Conservation (phyloP, 148 eudicot genomes). For the Arbutus unedo region DNA sequence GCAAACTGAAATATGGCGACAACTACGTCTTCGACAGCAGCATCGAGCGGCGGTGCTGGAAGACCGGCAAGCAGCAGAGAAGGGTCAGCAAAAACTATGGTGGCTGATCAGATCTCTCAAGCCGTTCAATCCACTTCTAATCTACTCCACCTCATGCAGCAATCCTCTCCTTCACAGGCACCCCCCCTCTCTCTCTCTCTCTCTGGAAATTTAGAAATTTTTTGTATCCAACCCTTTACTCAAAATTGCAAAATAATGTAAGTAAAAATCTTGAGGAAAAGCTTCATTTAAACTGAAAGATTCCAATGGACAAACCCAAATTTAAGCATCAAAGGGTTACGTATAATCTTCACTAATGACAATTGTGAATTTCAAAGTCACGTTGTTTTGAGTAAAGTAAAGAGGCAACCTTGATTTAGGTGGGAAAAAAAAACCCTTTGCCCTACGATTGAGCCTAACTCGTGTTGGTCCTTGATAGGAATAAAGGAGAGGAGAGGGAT, state of each 20-base stretch:
- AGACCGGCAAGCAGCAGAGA: conserved; percentile 40
- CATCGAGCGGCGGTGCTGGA: conserved; percentile 23
- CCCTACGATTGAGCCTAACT: no score
- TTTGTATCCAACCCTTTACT: not conserved
- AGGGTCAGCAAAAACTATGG: conserved; percentile 59
- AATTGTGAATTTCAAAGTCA: not conserved
- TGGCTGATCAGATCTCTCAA: conserved; percentile 69
- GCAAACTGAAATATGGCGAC: conserved; percentile 16
- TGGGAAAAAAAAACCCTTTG: no score
- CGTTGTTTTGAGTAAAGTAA: not conserved
- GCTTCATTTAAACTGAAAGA: not conserved
- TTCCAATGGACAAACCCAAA: not conserved
- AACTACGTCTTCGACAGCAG: not conserved
- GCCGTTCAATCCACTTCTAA: conserved; percentile 84
- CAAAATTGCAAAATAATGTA: not conserved
- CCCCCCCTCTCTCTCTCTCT: conserved; percentile 17
- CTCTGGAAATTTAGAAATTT: not conserved
- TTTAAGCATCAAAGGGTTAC: not conserved
- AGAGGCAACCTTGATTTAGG: not conserved
- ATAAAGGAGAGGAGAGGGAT: no score
- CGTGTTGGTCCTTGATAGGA: no score
- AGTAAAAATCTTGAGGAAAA: not conserved
- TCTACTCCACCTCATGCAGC: conserved; percentile 86
- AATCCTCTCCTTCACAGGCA: conserved; percentile 87
- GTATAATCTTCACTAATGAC: not conserved